Evolutionary conservation across 495 filamentous ascomycete species (phyloP).

Genomic region (Penicillium longicatenatum): DNA sequence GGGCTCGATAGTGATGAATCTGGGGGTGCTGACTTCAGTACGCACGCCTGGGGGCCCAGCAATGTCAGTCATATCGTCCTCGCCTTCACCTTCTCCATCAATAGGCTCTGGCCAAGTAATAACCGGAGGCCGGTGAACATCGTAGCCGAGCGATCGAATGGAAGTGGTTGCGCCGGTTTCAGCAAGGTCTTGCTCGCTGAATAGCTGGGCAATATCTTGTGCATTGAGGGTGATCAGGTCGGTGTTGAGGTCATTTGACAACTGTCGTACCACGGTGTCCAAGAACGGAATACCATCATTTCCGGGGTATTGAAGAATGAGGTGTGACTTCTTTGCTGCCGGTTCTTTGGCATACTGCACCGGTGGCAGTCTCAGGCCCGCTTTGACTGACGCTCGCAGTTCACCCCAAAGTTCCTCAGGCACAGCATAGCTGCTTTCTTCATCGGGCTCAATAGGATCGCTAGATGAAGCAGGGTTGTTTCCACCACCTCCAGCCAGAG

Average conservation of each 20-base stretch:
- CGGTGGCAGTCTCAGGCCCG: conserved; percentile 42
- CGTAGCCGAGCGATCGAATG: conserved; percentile 67
- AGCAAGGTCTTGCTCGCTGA: conserved; percentile 66
- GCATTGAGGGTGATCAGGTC: conserved; percentile 79
- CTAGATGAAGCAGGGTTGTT: conserved; percentile 18
- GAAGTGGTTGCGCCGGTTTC: conserved; percentile 38
- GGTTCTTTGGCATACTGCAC: conserved; percentile 48
- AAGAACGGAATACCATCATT: conserved; percentile 58
- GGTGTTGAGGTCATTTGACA: conserved; percentile 63
- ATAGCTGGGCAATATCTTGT: conserved; percentile 76
- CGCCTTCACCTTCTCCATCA: conserved; percentile 41
- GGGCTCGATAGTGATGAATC: conserved; percentile 44
- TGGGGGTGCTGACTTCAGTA: conserved; percentile 27
- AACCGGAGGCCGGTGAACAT: conserved; percentile 47
- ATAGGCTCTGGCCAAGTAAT: conserved; percentile 38
- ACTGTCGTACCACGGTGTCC: conserved; percentile 55
- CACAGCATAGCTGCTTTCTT: conserved; percentile 32
- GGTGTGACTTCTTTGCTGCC: conserved; percentile 60
- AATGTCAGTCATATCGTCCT: conserved; percentile 42
- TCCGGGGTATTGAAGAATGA: conserved; percentile 66
- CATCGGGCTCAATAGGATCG: conserved; percentile 15
- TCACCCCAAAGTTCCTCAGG: conserved; percentile 43
- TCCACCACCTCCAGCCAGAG: conserved; percentile 13
- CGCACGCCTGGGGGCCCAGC: conserved; percentile 22
- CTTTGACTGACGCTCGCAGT: conserved; percentile 41